These are phyloP conservation scores for Urostyla sp. DNA, from an alignment of 73 alveolate genomes.

Conservation along the genomic window DNA sequence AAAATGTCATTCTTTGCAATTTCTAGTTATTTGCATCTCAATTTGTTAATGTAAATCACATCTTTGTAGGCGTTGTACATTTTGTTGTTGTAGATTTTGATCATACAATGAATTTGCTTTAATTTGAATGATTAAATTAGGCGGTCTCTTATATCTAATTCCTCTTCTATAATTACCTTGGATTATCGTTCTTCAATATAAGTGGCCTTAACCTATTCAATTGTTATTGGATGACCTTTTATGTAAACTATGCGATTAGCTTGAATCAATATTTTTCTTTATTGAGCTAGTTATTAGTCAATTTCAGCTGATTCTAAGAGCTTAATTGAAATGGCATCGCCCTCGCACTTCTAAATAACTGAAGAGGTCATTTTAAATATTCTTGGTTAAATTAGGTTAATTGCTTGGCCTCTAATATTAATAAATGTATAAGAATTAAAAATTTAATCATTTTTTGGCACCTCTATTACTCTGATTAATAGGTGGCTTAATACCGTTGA, in stretches of 20 bases:
- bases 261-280: conserved; percentile 35
- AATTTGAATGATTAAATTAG: too few species aligned
- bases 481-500: too few species aligned
- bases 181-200: neutral
- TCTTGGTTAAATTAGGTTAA: conserved; percentile 16
- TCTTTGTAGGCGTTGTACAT: conserved; percentile 3
- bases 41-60: neutral
- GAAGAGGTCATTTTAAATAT: conserved; percentile 28
- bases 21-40: conserved; percentile 9
- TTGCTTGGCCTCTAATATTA: conserved; percentile 36
- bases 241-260: conserved; percentile 11
- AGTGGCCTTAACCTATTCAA: neutral
- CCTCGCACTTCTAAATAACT: conserved; percentile 21
- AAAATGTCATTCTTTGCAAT: conserved; percentile 26
- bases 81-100: conserved; percentile 45
- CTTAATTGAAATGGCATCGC: conserved; percentile 21
- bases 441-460: too few species aligned
- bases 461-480: too few species aligned
- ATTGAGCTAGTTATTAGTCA: neutral
- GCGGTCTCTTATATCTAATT: neutral
- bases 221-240: neutral
- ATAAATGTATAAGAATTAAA: neutral
- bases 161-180: neutral
- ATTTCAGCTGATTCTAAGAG: neutral
- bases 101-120: neutral